Evolutionary conservation across 768 basidiomycete species (phyloP).

Genomic region (Ramaria sp.): DNA sequence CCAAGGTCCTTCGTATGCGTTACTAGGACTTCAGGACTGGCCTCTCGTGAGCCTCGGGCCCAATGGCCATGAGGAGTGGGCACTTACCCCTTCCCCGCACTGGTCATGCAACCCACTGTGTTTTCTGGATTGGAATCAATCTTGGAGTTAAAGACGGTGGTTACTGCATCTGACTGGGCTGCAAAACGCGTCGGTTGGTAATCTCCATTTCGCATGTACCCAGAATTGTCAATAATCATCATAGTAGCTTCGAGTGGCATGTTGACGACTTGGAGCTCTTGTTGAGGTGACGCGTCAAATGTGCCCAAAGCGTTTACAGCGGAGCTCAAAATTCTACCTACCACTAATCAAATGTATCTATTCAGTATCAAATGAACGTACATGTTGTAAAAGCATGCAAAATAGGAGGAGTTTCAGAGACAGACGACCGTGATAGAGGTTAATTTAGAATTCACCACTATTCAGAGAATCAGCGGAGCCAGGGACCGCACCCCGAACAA

Average conservation of each 20-base stretch:
- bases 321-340: no score
- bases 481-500: no score
- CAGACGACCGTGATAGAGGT: no score
- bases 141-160: constrained; percentile 83
- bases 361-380: no score
- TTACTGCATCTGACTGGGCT: constrained; percentile 88
- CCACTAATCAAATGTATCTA: no score
- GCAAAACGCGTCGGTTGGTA: constrained; percentile 80
- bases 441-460: no score
- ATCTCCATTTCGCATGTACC: constrained; percentile 94
- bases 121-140: constrained; percentile 95
- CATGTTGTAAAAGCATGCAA: no score
- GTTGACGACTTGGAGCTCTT: neutral
- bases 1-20: constrained; percentile 94
- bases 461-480: no score
- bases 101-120: constrained; percentile 95
- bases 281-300: neutral
- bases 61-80: neutral
- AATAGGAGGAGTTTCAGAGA: no score
- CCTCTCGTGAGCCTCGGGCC: neutral
- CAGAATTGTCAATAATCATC: constrained; percentile 95
- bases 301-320: no score
- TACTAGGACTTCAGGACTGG: constrained; percentile 88
- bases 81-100: constrained; percentile 89
- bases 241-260: constrained; percentile 99